Percentiles rank a stretch among this genome's conserved stretches.
Evolutionary conservation across 495 filamentous ascomycete genomes (phyloP).

Genomic region (Cercophora samala): DNA sequence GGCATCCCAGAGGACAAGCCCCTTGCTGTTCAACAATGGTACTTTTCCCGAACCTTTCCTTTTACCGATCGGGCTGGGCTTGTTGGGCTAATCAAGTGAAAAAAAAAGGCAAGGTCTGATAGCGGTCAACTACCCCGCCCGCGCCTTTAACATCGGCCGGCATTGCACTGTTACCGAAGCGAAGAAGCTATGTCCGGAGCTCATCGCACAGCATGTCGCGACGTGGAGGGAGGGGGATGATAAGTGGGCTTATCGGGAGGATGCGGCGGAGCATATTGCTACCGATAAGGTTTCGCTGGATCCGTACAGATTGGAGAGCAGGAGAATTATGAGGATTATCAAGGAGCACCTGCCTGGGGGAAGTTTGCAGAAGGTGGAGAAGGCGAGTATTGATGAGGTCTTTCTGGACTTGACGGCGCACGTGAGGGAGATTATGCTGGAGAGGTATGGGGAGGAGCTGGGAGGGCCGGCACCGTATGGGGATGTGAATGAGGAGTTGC

Average conservation of each 20-base stretch:
- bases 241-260: conserved; percentile 86
- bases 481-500: conserved; percentile 67
- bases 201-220: conserved; percentile 88
- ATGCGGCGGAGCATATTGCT: conserved; percentile 68
- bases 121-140: conserved; percentile 91
- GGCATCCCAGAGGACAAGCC: conserved; percentile 69
- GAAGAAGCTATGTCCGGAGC: conserved; percentile 78
- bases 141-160: conserved; percentile 71
- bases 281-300: conserved; percentile 93
- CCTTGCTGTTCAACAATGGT: conserved; percentile 89
- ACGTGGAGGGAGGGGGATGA: conserved; percentile 91
- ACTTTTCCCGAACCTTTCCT: conserved; percentile 24
- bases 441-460: conserved; percentile 71
- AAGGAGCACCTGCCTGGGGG: conserved; percentile 62
- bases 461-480: conserved; percentile 59
- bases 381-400: conserved; percentile 86
- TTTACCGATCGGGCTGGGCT: too few relatives aligned
- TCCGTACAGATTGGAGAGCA: conserved; percentile 81
- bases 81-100: neutral
- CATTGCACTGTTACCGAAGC: conserved; percentile 76
- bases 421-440: conserved; percentile 69
- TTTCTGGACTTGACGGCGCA: conserved; percentile 88
- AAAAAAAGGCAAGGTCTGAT: conserved; percentile 68
- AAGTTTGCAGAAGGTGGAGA: conserved; percentile 72
- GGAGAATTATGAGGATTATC: conserved; percentile 77